These are phyloP conservation scores for Alternaria metachromatica DNA, from an alignment of 2,329 filamentous ascomycete species.

Conservation along the genomic window DNA sequence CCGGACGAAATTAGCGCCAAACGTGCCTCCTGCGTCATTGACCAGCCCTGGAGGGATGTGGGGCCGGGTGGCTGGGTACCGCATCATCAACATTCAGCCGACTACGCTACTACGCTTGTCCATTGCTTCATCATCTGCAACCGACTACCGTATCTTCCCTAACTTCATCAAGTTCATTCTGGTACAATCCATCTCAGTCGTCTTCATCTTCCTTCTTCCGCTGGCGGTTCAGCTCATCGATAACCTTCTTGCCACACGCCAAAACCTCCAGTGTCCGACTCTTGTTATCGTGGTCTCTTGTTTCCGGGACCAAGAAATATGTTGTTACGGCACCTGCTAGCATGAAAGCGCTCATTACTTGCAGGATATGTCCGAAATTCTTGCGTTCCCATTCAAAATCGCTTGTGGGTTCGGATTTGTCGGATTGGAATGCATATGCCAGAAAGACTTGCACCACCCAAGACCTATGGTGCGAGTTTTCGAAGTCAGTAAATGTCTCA, in stretches of 20 bases:
- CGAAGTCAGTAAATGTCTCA: neutral
- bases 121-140: neutral
- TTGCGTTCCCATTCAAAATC: slow-evolving; percentile 31
- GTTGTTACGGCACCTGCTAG: slow-evolving; percentile 42
- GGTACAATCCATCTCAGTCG: slow-evolving; percentile 3
- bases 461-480: slow-evolving; percentile 30
- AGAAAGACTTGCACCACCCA: slow-evolving; percentile 53
- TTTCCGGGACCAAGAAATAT: slow-evolving; percentile 42
- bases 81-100: neutral
- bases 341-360: slow-evolving; percentile 46
- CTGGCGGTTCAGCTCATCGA: slow-evolving; percentile 39
- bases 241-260: slow-evolving; percentile 39
- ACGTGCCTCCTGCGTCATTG: neutral
- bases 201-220: slow-evolving; percentile 34
- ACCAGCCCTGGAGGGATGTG: neutral
- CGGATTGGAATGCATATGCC: slow-evolving; percentile 35
- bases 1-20: neutral
- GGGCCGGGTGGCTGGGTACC: neutral
- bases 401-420: slow-evolving; percentile 2
- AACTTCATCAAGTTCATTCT: neutral
- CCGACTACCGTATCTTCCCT: neutral
- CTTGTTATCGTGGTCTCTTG: slow-evolving; percentile 41
- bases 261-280: slow-evolving; percentile 42
- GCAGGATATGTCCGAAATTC: slow-evolving; percentile 40
- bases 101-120: neutral